Evolutionary conservation across 2,329 filamentous ascomycete genomes (phyloP).

Genomic region (Bipolaris zeicola): DNA sequence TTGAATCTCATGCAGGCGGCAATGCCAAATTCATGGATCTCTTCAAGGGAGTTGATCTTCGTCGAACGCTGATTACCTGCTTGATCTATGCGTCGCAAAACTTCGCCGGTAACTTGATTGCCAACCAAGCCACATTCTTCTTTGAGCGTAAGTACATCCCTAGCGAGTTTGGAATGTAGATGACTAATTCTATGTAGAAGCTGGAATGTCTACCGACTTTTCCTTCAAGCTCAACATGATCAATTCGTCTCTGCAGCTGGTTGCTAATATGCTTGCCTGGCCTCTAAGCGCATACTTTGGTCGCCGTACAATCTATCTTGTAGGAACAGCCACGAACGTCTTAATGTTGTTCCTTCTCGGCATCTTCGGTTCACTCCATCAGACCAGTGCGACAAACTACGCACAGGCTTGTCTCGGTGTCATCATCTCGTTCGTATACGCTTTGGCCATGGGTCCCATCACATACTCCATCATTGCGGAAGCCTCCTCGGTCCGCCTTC

Average conservation of each 20-base stretch:
- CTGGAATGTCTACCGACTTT: slow-evolving; percentile 60
- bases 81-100: slow-evolving; percentile 64
- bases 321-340: slow-evolving; percentile 60
- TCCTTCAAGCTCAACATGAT: slow-evolving; percentile 68
- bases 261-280: slow-evolving; percentile 70
- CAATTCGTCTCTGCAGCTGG: slow-evolving; percentile 64
- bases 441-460: slow-evolving; percentile 65
- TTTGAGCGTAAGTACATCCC: slow-evolving; percentile 55
- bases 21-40: slow-evolving; percentile 58
- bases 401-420: slow-evolving; percentile 67
- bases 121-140: slow-evolving; percentile 67
- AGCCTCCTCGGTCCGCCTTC: slow-evolving; percentile 67
- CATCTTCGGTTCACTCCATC: slow-evolving; percentile 60
- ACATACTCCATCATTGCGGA: slow-evolving; percentile 71
- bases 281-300: slow-evolving; percentile 67
- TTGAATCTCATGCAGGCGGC: slow-evolving; percentile 55
- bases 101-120: slow-evolving; percentile 65
- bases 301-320: slow-evolving; percentile 67
- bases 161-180: slow-evolving; percentile 27
- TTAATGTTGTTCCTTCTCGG: slow-evolving; percentile 62
- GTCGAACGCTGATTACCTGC: slow-evolving; percentile 61
- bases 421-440: slow-evolving; percentile 69
- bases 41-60: slow-evolving; percentile 59
- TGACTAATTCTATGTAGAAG: slow-evolving; percentile 54
- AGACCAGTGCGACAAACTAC: slow-evolving; percentile 50